phyloP scores from a whole-genome alignment of 1,284 basidiomycete species.

The Cutaneotrichosporon mucoides region DNA sequence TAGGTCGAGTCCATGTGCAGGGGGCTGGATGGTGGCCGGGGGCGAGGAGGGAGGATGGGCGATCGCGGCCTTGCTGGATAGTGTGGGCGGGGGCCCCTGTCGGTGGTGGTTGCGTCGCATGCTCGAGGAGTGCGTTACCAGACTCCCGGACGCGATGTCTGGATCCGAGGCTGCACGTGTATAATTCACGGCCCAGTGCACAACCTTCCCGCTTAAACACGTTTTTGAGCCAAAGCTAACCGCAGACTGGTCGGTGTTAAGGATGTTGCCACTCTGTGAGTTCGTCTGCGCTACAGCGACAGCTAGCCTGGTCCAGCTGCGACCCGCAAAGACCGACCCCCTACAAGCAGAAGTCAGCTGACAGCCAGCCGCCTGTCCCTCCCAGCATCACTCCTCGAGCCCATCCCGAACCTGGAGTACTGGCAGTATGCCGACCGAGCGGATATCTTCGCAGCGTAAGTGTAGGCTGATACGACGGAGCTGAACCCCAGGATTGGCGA shows the following conservation, averaged over 20 bases:
- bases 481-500: conserved; percentile 68
- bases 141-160: no score
- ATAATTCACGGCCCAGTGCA: no score
- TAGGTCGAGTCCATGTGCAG: conserved; percentile 42
- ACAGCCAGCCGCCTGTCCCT: conserved; percentile 58
- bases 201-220: no score
- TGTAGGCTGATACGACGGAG: background rate
- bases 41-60: no score
- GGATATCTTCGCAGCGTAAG: conserved; percentile 84
- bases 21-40: no score
- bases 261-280: conserved; percentile 83
- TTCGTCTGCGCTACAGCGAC: background rate
- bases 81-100: no score
- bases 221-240: conserved; percentile 1
- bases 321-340: no score
- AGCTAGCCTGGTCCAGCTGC: no score
- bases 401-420: conserved; percentile 89
- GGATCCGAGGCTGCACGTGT: no score
- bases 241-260: conserved; percentile 60
- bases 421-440: conserved; percentile 93
- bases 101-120: no score
- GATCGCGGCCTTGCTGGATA: no score
- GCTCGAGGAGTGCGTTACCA: no score
- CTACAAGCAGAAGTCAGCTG: background rate
- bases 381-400: conserved; percentile 83